Percentiles rank a stretch among this genome's conserved stretches.
Conservation (phyloP, 192 early-diverging fungal species). For the Powellomyces hirtus region DNA sequence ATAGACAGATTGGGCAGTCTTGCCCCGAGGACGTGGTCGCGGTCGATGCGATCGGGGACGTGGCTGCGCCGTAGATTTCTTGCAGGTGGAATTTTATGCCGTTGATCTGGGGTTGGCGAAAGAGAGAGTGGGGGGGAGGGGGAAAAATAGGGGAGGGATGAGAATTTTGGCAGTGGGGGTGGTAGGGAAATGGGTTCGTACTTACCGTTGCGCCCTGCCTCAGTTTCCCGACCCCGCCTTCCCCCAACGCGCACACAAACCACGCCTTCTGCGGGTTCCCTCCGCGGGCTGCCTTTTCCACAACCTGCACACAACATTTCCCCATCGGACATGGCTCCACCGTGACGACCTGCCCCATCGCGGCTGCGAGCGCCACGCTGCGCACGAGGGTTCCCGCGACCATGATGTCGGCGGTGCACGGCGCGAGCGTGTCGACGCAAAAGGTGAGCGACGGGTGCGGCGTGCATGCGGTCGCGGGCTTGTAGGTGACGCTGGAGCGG, state of each 20-base stretch:
- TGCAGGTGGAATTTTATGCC: conserved; percentile 44
- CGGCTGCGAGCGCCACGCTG: background rate
- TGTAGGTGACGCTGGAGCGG: background rate
- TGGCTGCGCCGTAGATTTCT: conserved; percentile 56
- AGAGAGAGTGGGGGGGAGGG: background rate
- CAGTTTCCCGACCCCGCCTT: background rate
- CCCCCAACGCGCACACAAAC: background rate
- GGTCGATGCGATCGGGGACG: conserved; percentile 21
- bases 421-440: background rate
- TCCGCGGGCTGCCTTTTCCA: background rate
- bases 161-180: too few relatives aligned
- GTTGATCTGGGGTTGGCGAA: conserved; percentile 31
- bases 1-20: conserved; percentile 78
- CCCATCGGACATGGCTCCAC: background rate
- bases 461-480: too few relatives aligned
- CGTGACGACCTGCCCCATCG: too few relatives aligned
- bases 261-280: background rate
- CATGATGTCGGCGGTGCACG: background rate
- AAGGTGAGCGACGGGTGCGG: background rate
- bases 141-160: background rate
- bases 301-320: background rate
- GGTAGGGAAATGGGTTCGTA: too few relatives aligned
- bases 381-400: background rate
- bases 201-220: conserved; percentile 1
- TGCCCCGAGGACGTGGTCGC: conserved; percentile 35